These are phyloP conservation scores for Choiromyces venosus DNA, from an alignment of 495 filamentous ascomycete genomes.

Conservation along the genomic window DNA sequence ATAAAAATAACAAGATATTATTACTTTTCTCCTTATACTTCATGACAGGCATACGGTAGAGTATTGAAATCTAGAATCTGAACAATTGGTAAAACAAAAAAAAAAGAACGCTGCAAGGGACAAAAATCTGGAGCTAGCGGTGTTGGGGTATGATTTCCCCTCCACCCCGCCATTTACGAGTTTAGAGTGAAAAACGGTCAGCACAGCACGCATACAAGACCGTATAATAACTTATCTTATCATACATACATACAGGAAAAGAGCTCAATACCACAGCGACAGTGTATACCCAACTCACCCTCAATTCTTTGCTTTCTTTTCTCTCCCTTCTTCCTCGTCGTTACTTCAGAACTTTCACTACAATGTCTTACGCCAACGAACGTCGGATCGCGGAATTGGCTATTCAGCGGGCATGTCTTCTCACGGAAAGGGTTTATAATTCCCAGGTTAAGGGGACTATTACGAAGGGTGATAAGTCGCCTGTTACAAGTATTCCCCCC, in stretches of 20 bases:
- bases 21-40: background rate
- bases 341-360: slow-evolving; percentile 19
- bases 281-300: background rate
- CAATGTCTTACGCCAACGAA: slow-evolving; percentile 66
- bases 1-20: background rate
- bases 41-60: no score
- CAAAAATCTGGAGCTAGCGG: background rate
- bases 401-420: slow-evolving; percentile 77
- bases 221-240: background rate
- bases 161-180: background rate
- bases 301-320: background rate
- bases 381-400: slow-evolving; percentile 82
- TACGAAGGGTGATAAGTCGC: slow-evolving; percentile 89
- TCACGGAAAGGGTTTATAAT: slow-evolving; percentile 91
- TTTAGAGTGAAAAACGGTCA: background rate
- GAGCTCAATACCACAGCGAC: background rate
- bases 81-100: background rate
- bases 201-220: background rate
- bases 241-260: background rate
- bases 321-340: background rate
- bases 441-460: slow-evolving; percentile 87
- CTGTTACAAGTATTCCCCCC: slow-evolving; percentile 63
- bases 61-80: background rate
- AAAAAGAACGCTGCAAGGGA: background rate
- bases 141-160: background rate